Conservation (phyloP, 2,329 filamentous ascomycete genomes). For the Penicillium griseofulvum region DNA sequence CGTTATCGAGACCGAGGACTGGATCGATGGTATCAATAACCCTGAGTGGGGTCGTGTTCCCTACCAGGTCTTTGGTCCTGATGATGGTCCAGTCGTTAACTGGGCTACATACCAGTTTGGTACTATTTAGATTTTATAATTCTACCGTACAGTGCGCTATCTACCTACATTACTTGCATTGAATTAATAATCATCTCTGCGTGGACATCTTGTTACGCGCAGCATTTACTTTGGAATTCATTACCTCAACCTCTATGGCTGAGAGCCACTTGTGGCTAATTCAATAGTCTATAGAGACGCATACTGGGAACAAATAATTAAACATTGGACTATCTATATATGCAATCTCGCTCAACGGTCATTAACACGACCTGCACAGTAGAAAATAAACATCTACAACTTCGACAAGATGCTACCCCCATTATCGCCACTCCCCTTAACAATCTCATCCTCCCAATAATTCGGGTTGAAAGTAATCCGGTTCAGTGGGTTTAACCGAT, state of each 20-base stretch:
- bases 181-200: neutral
- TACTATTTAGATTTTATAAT: constrained; percentile 28
- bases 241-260: neutral
- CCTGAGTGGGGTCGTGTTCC: constrained; percentile 73
- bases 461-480: constrained; percentile 49
- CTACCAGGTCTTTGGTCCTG: constrained; percentile 43
- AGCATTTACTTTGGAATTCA: neutral
- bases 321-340: neutral
- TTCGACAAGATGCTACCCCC: constrained; percentile 16
- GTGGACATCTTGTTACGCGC: neutral
- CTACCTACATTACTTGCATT: neutral
- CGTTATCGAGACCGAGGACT: constrained; percentile 89
- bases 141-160: neutral
- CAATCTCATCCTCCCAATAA: constrained; percentile 29
- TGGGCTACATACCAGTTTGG: constrained; percentile 47
- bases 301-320: neutral
- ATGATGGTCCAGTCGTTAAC: constrained; percentile 42
- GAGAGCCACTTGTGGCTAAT: neutral
- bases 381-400: constrained; percentile 5
- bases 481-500: constrained; percentile 53
- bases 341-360: neutral
- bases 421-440: constrained; percentile 21
- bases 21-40: constrained; percentile 90
- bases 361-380: neutral
- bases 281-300: neutral